Evolutionary conservation across 768 basidiomycete species (phyloP), one percentile per base, ranked within the genome.

Genomic region (Lactarius psammicola): DNA sequence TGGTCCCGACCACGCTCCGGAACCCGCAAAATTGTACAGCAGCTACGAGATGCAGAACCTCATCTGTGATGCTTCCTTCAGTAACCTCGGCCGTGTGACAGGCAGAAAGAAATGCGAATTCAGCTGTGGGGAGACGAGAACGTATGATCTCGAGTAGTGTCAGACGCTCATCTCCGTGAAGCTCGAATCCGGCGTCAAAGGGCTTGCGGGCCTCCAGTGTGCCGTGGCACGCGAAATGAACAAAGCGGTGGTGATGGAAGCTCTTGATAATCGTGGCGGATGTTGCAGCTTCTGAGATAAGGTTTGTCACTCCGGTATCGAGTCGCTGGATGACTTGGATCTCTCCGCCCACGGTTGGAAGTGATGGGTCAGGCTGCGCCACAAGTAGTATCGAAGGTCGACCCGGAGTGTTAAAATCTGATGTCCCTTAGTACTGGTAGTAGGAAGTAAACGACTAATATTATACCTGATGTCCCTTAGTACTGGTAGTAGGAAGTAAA

Each of bases 211-310:
- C 26, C 9, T 49, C 40, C 26, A 66, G n/a, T 2, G 8, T 42
- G 17, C 62, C 62, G 15, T 67, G 62, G 18, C 62, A 67, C 8
- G 30, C 40, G 7, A 60, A 40, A 23, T 64, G 63, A 20, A 53
- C 20, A 26, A 64, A 55, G 0, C 18, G 9, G 28, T 59, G 55
- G 4, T 55, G 4, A 15, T 18, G 7, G 23, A 59, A 38, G 2
- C 49, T 49, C 8, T 38, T 18, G 6, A 42, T 42, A 3, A 9
- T 3, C 0, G 40, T 0, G 18, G 40, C 6, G 2, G 18, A 7
- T 42, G 40, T 42, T 2, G 40, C 40, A 7, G 40, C 40, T 42
- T 42, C 8, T 3, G 40, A 42, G 40, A 18, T 42, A 0, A 56
- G 46, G 28, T 10, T 26, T 20, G 26, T 18, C n/a, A 26, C 18